Base-by-base conservation (phyloP, 2,329 filamentous ascomycete genomes). In the Colletotrichum coccodes region DNA sequence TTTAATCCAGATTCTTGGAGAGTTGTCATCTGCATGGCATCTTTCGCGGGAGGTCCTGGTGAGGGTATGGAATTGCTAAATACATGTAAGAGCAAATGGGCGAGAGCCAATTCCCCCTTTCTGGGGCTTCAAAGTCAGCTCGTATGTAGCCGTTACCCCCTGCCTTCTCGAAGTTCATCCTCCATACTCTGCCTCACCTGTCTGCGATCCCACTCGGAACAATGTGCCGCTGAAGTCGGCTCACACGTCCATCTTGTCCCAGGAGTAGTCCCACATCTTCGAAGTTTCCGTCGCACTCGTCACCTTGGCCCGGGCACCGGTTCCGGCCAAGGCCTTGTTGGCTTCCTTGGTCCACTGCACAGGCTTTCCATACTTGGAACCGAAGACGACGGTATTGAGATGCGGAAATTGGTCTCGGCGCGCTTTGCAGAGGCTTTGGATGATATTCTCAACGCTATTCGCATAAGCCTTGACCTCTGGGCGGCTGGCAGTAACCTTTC, bases 291-390 rank as follows among this genome's bases (percentile, higher is more conserved):
- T 36, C 3, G 34, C 30, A 21, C 16, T 61, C 16, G 7, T 47
- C 16, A 63, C 23, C 28, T 42, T 62, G 42, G 64, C 6, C 3
- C 54, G 47, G 1, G 61, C 64, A 21, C 54, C 52, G 0, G 59
- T 67, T 4, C 36, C 42, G 2, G 50, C 44, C 2, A 67, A 26
- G 0, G 46, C n/a, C 40, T 57, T 63, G 14, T 53, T 46, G 32
- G 64, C 59, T 23, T 18, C 26, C 14, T 12, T 54, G 16, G 34
- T 64, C 64, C 50, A 67, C 12, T 50, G 50, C 7, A 23, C 28
- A 3, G 49, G 64, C 3, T 63, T 57, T 14, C 42, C 46, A 36
- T 50, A 64, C 36, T 64, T 68, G 38, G 50, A 40, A 6, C 64
- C 52, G 6, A 68, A 18, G 6, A 30, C 32, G 6, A 68, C 64